Evolutionary conservation across 306 rosid genomes (phyloP).

Genomic region (Prunus fruticosa): DNA sequence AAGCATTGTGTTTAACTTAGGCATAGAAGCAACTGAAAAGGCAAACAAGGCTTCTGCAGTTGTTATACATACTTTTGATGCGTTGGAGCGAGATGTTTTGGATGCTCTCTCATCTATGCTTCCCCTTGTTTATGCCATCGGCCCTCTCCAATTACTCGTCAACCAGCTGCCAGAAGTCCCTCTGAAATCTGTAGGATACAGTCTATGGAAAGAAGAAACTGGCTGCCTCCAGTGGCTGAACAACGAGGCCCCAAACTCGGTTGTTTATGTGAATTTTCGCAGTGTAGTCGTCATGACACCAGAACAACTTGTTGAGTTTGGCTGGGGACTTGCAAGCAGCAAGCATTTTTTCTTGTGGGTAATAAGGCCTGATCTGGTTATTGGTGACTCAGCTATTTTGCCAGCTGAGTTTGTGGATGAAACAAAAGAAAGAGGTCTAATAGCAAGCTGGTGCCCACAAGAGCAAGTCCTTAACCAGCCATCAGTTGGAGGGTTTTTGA

Average conservation of each 20-base stretch:
- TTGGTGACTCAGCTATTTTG: too few relatives aligned
- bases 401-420: too few relatives aligned
- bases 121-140: not conserved
- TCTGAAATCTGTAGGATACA: not conserved
- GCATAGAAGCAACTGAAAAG: not conserved
- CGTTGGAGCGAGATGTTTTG: not conserved
- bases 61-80: not conserved
- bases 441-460: too few relatives aligned
- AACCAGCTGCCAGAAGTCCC: not conserved
- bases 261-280: not conserved
- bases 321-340: too few relatives aligned
- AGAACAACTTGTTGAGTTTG: too few relatives aligned
- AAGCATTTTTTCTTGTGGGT: too few relatives aligned
- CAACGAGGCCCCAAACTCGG: not conserved
- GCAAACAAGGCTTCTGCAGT: not conserved
- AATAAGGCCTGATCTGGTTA: too few relatives aligned
- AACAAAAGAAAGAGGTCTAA: too few relatives aligned
- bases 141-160: not conserved
- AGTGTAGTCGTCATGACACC: too few relatives aligned
- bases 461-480: too few relatives aligned
- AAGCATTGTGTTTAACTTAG: not conserved
- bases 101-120: not conserved
- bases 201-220: not conserved
- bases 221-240: not conserved
- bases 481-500: too few relatives aligned